Percentiles rank a stretch among this genome's conserved stretches.
Conservation (phyloP, 768 basidiomycete species). For the Hygrocybe punicea region DNA sequence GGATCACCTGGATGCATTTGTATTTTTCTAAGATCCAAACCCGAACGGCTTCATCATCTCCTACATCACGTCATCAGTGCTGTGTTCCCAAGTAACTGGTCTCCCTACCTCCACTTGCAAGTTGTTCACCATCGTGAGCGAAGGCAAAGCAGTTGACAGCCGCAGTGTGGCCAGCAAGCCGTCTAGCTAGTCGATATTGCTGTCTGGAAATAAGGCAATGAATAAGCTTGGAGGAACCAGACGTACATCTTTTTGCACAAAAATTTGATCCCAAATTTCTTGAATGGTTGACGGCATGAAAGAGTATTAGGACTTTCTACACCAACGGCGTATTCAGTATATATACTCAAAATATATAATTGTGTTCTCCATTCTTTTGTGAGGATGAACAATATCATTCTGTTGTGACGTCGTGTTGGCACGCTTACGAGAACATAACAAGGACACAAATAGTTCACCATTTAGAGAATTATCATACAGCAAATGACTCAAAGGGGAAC, state of each 20-base stretch:
- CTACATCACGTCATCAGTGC: not conserved
- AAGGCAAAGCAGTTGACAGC: constrained; percentile 1
- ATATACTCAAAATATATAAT: not conserved
- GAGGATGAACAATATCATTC: no score
- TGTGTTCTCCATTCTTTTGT: not conserved
- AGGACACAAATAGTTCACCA: no score
- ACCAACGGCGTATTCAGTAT: not conserved
- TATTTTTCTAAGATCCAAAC: not conserved
- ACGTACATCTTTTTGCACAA: not conserved
- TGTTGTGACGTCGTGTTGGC: no score
- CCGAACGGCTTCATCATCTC: not conserved
- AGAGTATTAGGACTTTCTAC: not conserved
- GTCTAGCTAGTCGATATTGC: not conserved
- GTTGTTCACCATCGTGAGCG: not conserved
- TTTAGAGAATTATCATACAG: no score
- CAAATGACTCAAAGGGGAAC: not conserved
- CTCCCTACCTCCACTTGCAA: constrained; percentile 4
- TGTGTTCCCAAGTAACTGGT: not conserved
- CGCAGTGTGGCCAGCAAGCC: not conserved
- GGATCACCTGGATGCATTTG: not conserved
- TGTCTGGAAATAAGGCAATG: not conserved
- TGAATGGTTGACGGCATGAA: not conserved
- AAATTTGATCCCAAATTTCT: not conserved
- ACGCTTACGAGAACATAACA: no score
- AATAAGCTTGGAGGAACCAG: not conserved